Percentiles rank a stretch among this genome's conserved stretches.
Evolutionary conservation across 305 asterid genomes (phyloP).

Genomic region (Fraxinus platypoda): DNA sequence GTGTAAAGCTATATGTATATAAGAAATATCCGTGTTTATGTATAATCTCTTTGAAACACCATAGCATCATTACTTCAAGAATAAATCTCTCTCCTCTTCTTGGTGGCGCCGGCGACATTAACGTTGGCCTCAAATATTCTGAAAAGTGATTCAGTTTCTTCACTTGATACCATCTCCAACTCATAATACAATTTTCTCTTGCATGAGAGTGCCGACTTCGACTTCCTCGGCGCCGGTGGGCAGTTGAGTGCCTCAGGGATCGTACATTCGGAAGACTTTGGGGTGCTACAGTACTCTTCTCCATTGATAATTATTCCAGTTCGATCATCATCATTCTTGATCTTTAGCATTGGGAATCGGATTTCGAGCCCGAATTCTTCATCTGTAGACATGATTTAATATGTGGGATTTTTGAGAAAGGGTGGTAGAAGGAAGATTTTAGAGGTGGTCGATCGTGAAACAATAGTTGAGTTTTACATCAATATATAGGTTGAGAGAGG

Average conservation of each 20-base stretch:
- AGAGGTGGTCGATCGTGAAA: background rate
- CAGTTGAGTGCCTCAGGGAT: constrained; percentile 16
- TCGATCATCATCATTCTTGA: constrained; percentile 1
- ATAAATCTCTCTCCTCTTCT: background rate
- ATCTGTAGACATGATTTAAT: constrained; percentile 3
- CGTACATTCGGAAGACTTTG: background rate
- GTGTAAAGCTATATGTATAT: background rate
- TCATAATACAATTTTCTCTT: constrained; percentile 13
- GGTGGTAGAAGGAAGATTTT: background rate
- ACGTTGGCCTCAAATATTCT: background rate
- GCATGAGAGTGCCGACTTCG: constrained; percentile 1
- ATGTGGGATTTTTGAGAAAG: background rate
- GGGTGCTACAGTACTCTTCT: background rate
- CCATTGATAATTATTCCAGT: background rate
- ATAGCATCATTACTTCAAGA: background rate
- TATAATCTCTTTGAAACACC: background rate
- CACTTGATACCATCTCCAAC: background rate
- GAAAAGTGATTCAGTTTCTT: constrained; percentile 21
- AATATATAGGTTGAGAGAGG: background rate
- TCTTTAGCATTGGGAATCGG: background rate
- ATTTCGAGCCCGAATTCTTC: background rate
- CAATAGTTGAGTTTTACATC: background rate
- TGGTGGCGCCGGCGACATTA: background rate
- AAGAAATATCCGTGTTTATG: background rate
- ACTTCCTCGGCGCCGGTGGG: constrained; percentile 19